Conservation (phyloP, 2,329 filamentous ascomycete genomes). For the Metarhizium album region DNA sequence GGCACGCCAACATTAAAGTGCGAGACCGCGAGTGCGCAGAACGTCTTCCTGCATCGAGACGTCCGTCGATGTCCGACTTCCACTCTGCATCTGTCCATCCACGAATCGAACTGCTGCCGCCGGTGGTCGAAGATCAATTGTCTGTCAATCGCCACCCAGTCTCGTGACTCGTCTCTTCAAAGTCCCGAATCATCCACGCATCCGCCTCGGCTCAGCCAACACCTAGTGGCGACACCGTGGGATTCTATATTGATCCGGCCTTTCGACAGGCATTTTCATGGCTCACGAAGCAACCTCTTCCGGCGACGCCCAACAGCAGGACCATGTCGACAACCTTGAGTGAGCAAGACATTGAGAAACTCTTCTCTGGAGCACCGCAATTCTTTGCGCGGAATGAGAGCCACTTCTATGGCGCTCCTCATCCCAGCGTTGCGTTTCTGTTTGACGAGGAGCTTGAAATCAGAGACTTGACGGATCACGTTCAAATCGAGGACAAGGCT, state of each 20-base stretch:
- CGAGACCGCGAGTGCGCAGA: background rate
- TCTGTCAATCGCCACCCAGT: too few relatives aligned
- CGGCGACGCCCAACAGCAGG: slow-evolving; percentile 42
- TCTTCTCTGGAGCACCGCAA: slow-evolving; percentile 68
- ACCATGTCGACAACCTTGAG: slow-evolving; percentile 43
- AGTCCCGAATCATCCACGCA: background rate
- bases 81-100: background rate
- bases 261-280: background rate
- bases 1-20: background rate
- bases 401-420: slow-evolving; percentile 47
- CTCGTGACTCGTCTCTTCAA: background rate
- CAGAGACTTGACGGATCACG: slow-evolving; percentile 53
- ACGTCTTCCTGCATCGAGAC: background rate
- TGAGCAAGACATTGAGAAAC: slow-evolving; percentile 51
- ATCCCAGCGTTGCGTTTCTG: slow-evolving; percentile 55
- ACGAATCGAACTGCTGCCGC: background rate
- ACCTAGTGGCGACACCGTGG: background rate
- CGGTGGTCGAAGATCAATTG: background rate
- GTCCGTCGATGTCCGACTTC: background rate
- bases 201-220: background rate
- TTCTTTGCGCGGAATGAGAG: slow-evolving; percentile 53
- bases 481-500: slow-evolving; percentile 50
- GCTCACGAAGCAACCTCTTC: slow-evolving; percentile 15
- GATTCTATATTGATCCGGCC: background rate
- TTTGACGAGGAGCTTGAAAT: slow-evolving; percentile 54